These are phyloP conservation scores for Orychophragmus violaceus DNA, from an alignment of 345 rosid genomes.

Conservation along the genomic window DNA sequence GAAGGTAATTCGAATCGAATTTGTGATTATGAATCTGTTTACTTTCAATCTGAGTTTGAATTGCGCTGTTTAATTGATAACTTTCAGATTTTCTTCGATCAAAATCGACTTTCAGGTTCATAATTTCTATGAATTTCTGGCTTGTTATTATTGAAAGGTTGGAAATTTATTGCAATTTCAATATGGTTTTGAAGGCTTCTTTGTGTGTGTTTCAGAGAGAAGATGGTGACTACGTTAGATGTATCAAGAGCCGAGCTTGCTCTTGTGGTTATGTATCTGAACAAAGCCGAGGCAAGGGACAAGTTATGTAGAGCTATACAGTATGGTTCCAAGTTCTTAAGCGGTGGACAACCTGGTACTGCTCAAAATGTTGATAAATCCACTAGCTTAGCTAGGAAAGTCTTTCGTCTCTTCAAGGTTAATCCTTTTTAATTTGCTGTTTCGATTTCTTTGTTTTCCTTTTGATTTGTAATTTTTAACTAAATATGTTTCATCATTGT, in stretches of 20 bases:
- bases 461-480: not conserved
- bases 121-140: too few relatives aligned
- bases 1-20: constrained; percentile 2
- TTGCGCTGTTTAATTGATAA: too few relatives aligned
- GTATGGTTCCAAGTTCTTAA: constrained; percentile 90
- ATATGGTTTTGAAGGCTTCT: not conserved
- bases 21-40: too few relatives aligned
- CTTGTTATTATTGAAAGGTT: not conserved
- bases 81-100: not conserved
- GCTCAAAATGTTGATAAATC: constrained; percentile 94
- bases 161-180: not conserved
- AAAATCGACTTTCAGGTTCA: too few relatives aligned
- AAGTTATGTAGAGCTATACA: constrained; percentile 99
- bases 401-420: constrained; percentile 98
- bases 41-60: too few relatives aligned
- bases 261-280: constrained; percentile 80
- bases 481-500: not conserved
- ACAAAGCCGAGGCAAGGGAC: constrained; percentile 98
- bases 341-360: constrained; percentile 82
- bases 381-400: constrained; percentile 94
- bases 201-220: constrained; percentile 8
- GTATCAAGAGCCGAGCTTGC: constrained; percentile 87
- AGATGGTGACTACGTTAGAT: constrained; percentile 69
- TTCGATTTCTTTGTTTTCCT: not conserved
- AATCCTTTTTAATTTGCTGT: too few relatives aligned